Evolutionary conservation across 305 asterid species (phyloP).

Genomic region (Nicotiana rustica): DNA sequence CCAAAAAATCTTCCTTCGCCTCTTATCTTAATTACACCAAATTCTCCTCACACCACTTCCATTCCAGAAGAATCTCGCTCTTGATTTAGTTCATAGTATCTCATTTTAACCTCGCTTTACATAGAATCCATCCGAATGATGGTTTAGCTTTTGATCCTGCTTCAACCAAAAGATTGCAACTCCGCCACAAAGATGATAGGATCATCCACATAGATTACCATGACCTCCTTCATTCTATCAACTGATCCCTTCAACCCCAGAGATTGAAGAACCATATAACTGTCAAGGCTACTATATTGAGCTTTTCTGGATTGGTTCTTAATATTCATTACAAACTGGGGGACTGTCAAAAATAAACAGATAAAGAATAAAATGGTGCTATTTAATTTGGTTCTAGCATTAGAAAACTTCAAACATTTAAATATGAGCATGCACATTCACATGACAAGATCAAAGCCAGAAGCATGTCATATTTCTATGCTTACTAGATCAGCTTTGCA

Average conservation of each 20-base stretch:
- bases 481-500: slow-evolving; percentile 29
- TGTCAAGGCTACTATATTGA: neutral
- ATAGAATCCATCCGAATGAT: slow-evolving; percentile 3
- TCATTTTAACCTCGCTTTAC: neutral
- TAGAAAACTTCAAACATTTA: neutral
- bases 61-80: slow-evolving; percentile 24
- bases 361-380: neutral
- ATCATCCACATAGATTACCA: slow-evolving; percentile 15
- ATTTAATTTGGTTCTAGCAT: neutral
- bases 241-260: slow-evolving; percentile 13
- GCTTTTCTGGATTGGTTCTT: neutral
- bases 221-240: slow-evolving; percentile 15
- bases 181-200: slow-evolving; percentile 26
- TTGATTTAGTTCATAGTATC: neutral
- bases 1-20: slow-evolving; percentile 21
- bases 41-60: slow-evolving; percentile 19
- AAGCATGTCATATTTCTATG: slow-evolving; percentile 10
- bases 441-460: slow-evolving; percentile 6
- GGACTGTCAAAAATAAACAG: slow-evolving; percentile 1
- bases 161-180: neutral
- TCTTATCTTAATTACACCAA: slow-evolving; percentile 17
- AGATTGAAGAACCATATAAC: slow-evolving; percentile 7
- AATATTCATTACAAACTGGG: slow-evolving; percentile 14
- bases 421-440: slow-evolving; percentile 24
- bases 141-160: slow-evolving; percentile 1